Base-by-base conservation (phyloP, 108 stramenopile species). In the Cylindrotheca closterium region DNA sequence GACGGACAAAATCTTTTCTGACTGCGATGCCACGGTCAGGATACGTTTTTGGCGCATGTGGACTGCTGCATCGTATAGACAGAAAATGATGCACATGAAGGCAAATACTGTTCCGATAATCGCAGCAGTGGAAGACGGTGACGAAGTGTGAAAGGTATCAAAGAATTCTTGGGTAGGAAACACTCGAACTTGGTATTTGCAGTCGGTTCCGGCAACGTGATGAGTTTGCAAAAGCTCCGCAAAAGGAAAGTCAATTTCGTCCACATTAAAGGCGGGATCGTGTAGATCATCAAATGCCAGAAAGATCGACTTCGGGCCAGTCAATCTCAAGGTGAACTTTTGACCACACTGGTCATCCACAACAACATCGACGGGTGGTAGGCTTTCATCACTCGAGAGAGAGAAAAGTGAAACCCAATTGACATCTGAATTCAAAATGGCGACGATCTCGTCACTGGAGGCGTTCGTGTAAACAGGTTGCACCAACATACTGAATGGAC, bases 271-370 rank as follows among this genome's bases (percentile, higher is more conserved):
- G 4, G 7, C 25, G n/a, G 51, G 24, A 54, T 70, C 42, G 30
- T 70, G 60, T 4, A 45, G 31, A 46, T 70, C 69, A 15, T 53
- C 69, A 4, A 4, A 5, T 1, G 71, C 77, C 29, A 72, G 7
- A 27, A 30, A 65, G 0, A 24, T 58, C 3, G 61, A 62, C 3
- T 59, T 50, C 0, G 23, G 25, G 30, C 77, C 77, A 31, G 52
- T 32, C 1, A 78, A 22, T 10, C 21, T 24, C 18, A 57, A 79
- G 3, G 79, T 75, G 29, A 66, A 71, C 28, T 24, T 15, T 25
- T 74, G 48, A 4, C 45, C 54, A 32, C 74, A 71, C 15, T 47
- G 24, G 34, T 75, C 67, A 15, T 75, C 37, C 15, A 79, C 30
- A 10, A 71, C 74, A n/a, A n/a, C n/a, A n/a, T n/a, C n/a, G n/a